Evolutionary conservation across 2,329 filamentous ascomycete genomes (phyloP).

Genomic region (Cercospora canescens): DNA sequence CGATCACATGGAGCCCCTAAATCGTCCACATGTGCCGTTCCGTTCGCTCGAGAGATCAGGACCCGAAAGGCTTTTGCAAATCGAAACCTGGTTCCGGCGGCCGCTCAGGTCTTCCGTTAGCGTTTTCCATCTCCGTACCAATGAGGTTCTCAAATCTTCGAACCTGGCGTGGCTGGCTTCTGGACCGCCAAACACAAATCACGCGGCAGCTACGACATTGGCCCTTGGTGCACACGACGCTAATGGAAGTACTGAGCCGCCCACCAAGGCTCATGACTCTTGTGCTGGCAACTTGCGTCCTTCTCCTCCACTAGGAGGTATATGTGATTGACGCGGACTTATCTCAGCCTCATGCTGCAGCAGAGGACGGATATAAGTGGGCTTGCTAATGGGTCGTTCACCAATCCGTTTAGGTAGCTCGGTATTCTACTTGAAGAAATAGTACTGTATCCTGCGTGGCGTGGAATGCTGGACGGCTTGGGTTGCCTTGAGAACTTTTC

Average conservation of each 20-base stretch:
- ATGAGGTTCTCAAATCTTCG: no score
- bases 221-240: background rate
- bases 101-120: constrained; percentile 3
- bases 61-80: constrained; percentile 4
- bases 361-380: background rate
- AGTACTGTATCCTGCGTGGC: no score
- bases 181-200: background rate
- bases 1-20: no score
- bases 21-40: no score
- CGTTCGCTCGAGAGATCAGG: background rate
- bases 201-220: background rate
- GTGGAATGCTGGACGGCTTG: no score
- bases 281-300: constrained; percentile 4
- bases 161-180: background rate
- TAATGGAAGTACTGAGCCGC: constrained; percentile 1
- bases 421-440: no score
- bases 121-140: background rate
- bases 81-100: constrained; percentile 4
- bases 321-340: background rate
- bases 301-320: background rate
- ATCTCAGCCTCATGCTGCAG: background rate
- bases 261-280: constrained; percentile 6
- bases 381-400: background rate
- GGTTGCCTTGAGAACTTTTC: background rate
- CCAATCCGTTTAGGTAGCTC: no score